Evolutionary conservation across 805 yeast genomes (phyloP), one percentile per base, ranked within the genome.

Genomic region (Cyberlindnera maclurae): DNA sequence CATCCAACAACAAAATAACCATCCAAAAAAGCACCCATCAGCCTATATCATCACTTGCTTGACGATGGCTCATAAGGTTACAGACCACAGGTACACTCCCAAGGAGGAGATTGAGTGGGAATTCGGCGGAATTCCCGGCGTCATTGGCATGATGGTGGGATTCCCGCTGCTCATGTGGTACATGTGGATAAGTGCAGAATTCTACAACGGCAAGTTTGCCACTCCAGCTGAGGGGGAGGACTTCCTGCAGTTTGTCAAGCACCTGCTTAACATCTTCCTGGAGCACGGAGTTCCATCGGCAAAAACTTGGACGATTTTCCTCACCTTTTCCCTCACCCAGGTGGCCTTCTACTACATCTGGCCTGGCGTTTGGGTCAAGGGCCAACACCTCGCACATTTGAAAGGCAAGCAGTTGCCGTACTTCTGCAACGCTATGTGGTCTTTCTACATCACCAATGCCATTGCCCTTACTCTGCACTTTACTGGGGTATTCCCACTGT

Each of bases 101-200:
- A 63, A 64, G 29, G 75, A 75, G 38, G 70, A 77, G 40, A 71
- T 77, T 43, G 90, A 79, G 54, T 86, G 77, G 67, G 97, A 93
- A 51, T 93, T 90, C 56, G 98, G 98, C 37, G 97, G 97, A 0
- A 82, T 94, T 18, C 62, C 70, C 6, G 98, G 98, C 41, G 96
- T 87, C 35, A 41, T 80, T 15, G 90, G 89, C 6, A 90, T 93
- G 97, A 76, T 90, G 79, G 57, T 76, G 33, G 95, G 95, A 3
- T 93, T 93, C 66, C 98, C 98, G 7, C 56, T 81, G 34, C 69
- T 93, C 55, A 93, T 93, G 98, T 86, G 82, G 71, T 93, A 93
- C 64, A 82, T 93, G 93, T 90, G 96, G 94, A 79, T 90, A 39
- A 73, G 87, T 53, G 90, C 93, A 37, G 74, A 75, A 45, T 88